These are phyloP conservation scores for Penicillium expansum DNA, from an alignment of 2,329 filamentous ascomycete genomes.

Conservation along the genomic window DNA sequence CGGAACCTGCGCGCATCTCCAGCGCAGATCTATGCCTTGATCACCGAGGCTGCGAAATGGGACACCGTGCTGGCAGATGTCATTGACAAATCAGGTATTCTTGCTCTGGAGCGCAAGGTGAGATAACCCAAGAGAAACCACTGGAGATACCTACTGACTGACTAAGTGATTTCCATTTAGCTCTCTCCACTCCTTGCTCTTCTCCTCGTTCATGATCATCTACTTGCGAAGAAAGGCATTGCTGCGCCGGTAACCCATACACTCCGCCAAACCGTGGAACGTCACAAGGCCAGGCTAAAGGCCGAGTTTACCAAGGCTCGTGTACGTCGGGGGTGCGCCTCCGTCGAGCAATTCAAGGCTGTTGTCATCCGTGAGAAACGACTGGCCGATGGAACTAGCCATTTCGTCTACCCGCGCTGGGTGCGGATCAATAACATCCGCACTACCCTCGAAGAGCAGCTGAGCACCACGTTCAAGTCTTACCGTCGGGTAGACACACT, in stretches of 20 bases:
- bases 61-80: slow-evolving; percentile 81
- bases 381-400: slow-evolving; percentile 40
- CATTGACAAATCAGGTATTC: slow-evolving; percentile 74
- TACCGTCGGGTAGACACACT: slow-evolving; percentile 60
- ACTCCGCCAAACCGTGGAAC: slow-evolving; percentile 69
- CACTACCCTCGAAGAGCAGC: slow-evolving; percentile 66
- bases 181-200: slow-evolving; percentile 76
- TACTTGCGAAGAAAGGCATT: slow-evolving; percentile 78
- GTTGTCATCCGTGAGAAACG: slow-evolving; percentile 40
- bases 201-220: slow-evolving; percentile 79
- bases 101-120: slow-evolving; percentile 83
- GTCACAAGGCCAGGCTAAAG: slow-evolving; percentile 75
- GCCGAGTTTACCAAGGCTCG: slow-evolving; percentile 81
- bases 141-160: slow-evolving; percentile 35
- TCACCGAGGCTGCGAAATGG: slow-evolving; percentile 88
- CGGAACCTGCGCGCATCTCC: slow-evolving; percentile 75
- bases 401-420: slow-evolving; percentile 73
- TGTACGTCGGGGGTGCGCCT: slow-evolving; percentile 66
- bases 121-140: slow-evolving; percentile 16
- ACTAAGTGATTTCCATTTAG: slow-evolving; percentile 50
- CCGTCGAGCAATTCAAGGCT: slow-evolving; percentile 61
- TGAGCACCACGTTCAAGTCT: slow-evolving; percentile 69
- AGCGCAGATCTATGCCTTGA: slow-evolving; percentile 81
- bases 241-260: slow-evolving; percentile 77
- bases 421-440: slow-evolving; percentile 80